Base-by-base conservation (phyloP, 257 asterid species). In the Salvia rosmarinus region DNA sequence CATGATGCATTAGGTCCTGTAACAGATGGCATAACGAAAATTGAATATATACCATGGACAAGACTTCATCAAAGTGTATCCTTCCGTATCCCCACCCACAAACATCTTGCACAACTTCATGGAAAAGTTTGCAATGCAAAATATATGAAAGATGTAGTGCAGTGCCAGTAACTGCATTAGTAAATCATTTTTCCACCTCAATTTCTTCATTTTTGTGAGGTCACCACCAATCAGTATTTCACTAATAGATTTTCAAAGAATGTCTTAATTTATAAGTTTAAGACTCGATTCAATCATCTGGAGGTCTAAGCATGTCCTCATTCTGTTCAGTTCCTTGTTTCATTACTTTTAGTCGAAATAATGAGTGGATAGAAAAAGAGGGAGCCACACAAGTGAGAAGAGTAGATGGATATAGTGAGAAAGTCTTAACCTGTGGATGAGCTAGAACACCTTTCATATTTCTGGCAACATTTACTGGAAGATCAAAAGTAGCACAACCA, bases 401-500 rank as follows among this genome's bases (percentile, higher is more conserved):
- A 35, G 59, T 14, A 16, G 34, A 49, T 9, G 12, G 12, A 56
- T 9, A 25, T 64, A 51, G 65, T 47, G 64, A 28, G 54, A 70
- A 28, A 51, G 67, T 42, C 78, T 78, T 78, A 85, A 94, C 98
- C 96, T 89, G 97, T 58, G 98, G 96, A 82, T 94, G 98, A 61
- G 96, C 85, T 67, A 89, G 49, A 73, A 95, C 90, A 17, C 95
- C 97, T 84, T 88, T 77, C 44, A 84, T 75, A 67, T 80, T 73
- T 70, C 75, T 62, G 23, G 95, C 90, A 73, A 85, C 86, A 20
- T 81, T 73, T 16, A 81, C 12, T 1, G 98, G 97, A 73, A 94
- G 82, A 81, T 91, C 95, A 66, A 69, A 94, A 75, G 98, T 89
- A 75, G 98, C 90, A 71, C 97, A 94, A 30, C 90, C 97, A 70